A percentile compares a stretch with the other conserved stretches of the same genome.
Conservation (phyloP, 2,329 filamentous ascomycete species). For the Amauroascus verrucosus region DNA sequence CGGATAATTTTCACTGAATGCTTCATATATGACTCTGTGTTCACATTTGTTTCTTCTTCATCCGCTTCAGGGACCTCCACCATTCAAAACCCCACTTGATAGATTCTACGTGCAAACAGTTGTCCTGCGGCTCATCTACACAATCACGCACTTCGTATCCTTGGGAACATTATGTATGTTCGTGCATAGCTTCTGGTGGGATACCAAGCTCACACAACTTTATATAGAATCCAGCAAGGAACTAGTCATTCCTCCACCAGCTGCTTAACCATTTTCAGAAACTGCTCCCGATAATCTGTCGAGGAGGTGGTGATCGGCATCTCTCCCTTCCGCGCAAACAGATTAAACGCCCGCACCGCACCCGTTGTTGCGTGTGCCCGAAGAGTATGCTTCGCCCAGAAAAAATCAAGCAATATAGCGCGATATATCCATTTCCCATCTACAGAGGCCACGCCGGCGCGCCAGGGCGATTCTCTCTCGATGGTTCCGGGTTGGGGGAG, state of each 20-base stretch:
- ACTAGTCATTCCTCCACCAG: slow-evolving; percentile 38
- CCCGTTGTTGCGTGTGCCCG: slow-evolving; percentile 57
- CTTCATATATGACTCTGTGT: too few species aligned
- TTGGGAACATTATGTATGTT: too few species aligned
- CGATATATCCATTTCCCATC: slow-evolving; percentile 59
- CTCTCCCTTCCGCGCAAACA: slow-evolving; percentile 52
- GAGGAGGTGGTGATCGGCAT: slow-evolving; percentile 67
- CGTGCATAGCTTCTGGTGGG: too few species aligned
- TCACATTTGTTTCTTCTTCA: too few species aligned
- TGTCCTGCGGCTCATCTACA: too few species aligned
- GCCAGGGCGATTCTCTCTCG: slow-evolving; percentile 38
- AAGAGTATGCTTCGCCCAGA: slow-evolving; percentile 64
- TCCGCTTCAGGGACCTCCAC: too few species aligned
- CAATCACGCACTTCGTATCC: too few species aligned
- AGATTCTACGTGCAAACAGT: too few species aligned
- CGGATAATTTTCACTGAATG: too few species aligned
- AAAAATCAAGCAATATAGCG: slow-evolving; percentile 61
- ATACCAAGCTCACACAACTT: too few species aligned
- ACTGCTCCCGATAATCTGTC: slow-evolving; percentile 54
- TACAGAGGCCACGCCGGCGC: slow-evolving; percentile 49
- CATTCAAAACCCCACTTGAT: too few species aligned
- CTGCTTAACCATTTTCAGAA: slow-evolving; percentile 43
- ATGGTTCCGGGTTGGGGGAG: slow-evolving; percentile 25
- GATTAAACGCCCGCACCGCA: slow-evolving; percentile 54
- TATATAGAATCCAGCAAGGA: too few species aligned